Evolutionary conservation across 805 yeast genomes (phyloP), one percentile per base, ranked within the genome.

Genomic region (Candida anglica): DNA sequence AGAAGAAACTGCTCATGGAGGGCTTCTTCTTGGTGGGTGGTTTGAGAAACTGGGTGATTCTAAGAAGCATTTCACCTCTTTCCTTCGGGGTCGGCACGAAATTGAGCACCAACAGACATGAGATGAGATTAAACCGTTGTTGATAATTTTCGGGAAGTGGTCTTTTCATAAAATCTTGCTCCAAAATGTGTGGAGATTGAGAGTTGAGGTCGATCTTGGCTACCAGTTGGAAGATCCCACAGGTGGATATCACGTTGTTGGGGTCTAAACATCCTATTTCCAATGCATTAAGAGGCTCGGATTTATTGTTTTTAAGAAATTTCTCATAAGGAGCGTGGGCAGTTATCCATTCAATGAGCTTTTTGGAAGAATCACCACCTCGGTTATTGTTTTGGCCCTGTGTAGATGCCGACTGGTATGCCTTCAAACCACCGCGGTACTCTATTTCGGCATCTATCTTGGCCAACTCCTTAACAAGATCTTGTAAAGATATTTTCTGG

Each of bases 341-440:
- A n/a, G n/a, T n/a, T n/a, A n/a, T n/a, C 89, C 94, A 86, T 36
- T 78, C 74, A n/a, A 86, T 71, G 28, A 91, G 61, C 47, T 79
- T 67, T 44, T 81, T 85, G 2, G 96, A 87, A 0, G 96, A 86
- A 52, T 91, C 98, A 2, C 96, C 95, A 0, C 98, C 98, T 41
- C 98, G 56, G 30, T 71, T 69, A 0, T 58, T 53, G 38, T 77
- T 75, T 48, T 91, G 98, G 0, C 98, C 98, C 32, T 78, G 76
- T 1, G 83, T 73, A 2, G 96, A 86, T 0, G 98, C 98, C 15
- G 69, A 58, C 50, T 91, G 98, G 53, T 91, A 91, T 8, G 75
- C 74, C 32, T 77, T 71, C 2, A 91, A 54, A 0, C 96, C 97
- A 0, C 96, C 97, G 27, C 79, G 64, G 27, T 63, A 68, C 6